Base-by-base conservation (phyloP, 108 stramenopile species). In the Licmophora abbreviata region DNA sequence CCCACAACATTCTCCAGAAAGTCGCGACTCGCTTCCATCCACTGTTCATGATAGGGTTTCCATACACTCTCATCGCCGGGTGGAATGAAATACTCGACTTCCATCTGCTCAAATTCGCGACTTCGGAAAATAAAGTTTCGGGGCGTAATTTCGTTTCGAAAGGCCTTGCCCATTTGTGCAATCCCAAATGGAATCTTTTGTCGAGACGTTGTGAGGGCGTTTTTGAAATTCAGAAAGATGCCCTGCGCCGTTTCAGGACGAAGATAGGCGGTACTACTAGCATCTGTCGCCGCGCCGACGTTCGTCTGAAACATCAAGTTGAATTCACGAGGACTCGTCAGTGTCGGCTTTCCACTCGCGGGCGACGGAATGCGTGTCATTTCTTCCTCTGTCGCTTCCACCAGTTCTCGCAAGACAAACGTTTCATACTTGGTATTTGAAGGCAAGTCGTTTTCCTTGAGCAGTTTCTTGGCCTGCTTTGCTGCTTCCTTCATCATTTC, bases 71-170 rank as follows among this genome's bases (percentile, higher is more conserved):
- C 88, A 51, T 89, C 92, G 14, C 74, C 88, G 0, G 85, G 89
- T 35, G 73, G 77, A 46, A 91, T 89, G 51, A 97, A 97, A 58
- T 91, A 94, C 62, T 97, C 90, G 27, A 97, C 80, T 63, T 99
- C 97, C 92, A 93, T 93, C 73, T 99, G 97, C 69, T 97, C 95
- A 57, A 99, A 99, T 67, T 99, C 97, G 8, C 97, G 74, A n/a
- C 73, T 70, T 43, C 96, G 92, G 59, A 97, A 99, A 52, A 99
- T 89, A 60, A 95, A 99, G 54, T 96, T 95, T 14, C 95, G 68
- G 4, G 95, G 94, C 6, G 95, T 95, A 42, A 99, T 97, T 63
- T 99, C 97, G 64, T 99, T 99, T 7, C 97, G 85, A 63, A 97
- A 99, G 22, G 96, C 94, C 73, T 96, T 97, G 36, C 97, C 97